Evolutionary conservation across 2,329 filamentous ascomycete genomes (phyloP).

Genomic region (Pseudohalonectria lignicola): DNA sequence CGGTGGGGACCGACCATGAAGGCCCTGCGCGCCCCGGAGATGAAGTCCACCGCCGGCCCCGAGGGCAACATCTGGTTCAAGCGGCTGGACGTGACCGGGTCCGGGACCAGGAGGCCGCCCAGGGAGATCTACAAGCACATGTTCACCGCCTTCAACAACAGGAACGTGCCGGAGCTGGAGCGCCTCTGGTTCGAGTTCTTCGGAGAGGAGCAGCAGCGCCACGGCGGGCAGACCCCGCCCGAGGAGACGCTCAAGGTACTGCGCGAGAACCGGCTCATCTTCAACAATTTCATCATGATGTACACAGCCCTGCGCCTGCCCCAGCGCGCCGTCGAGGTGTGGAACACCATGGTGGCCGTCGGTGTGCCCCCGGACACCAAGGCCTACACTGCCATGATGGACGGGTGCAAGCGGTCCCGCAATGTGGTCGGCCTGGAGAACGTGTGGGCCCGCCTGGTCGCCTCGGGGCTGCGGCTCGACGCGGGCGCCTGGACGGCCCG

Average conservation of each 20-base stretch:
- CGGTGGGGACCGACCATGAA: too few species aligned
- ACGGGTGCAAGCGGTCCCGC: conserved; percentile 51
- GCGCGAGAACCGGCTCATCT: conserved; percentile 10
- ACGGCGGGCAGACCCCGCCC: too few species aligned
- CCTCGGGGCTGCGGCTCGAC: conserved; percentile 50
- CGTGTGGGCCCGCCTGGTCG: conserved; percentile 55
- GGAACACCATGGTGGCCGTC: conserved; percentile 30
- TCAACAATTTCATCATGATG: conserved; percentile 23
- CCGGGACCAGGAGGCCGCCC: conserved; percentile 1
- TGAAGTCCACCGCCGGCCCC: too few species aligned
- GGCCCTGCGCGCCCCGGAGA: too few species aligned
- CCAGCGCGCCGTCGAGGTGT: conserved; percentile 17
- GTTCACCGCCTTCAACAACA: not conserved
- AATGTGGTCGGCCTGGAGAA: conserved; percentile 50
- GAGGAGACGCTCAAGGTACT: conserved; percentile 5
- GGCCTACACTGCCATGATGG: conserved; percentile 65
- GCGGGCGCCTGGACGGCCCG: conserved; percentile 57
- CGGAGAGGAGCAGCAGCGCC: not conserved
- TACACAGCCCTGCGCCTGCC: conserved; percentile 18
- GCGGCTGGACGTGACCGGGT: conserved; percentile 7
- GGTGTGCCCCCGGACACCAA: conserved; percentile 47
- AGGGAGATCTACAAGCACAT: not conserved
- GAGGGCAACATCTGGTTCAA: too few species aligned
- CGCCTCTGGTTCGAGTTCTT: not conserved
- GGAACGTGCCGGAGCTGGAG: not conserved